Percentiles rank a stretch among this genome's conserved stretches.
These are phyloP conservation scores for Chrysanthemum lavandulifolium DNA, from an alignment of 129 eudicot genomes.

Conservation along the genomic window DNA sequence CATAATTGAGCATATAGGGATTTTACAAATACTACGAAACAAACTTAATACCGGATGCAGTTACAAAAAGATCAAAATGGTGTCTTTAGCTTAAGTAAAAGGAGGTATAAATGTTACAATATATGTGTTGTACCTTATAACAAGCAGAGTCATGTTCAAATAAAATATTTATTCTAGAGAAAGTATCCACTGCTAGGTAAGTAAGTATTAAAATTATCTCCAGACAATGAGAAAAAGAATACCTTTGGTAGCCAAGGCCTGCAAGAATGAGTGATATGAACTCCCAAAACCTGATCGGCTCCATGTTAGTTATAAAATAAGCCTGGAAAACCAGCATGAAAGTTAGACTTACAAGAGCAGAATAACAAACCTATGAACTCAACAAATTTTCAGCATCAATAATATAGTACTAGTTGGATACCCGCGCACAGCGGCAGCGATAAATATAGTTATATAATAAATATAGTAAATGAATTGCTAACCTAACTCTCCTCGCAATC, in stretches of 20 bases:
- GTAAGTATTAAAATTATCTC: not conserved
- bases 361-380: not conserved
- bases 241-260: constrained; percentile 98
- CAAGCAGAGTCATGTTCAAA: too few species aligned
- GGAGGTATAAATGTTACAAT: too few species aligned
- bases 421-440: too few species aligned
- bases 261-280: constrained; percentile 73
- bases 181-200: not conserved
- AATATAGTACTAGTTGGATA: too few species aligned
- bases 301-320: constrained; percentile 93
- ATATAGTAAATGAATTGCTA: too few species aligned
- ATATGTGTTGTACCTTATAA: too few species aligned
- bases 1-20: not conserved
- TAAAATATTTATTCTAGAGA: not conserved
- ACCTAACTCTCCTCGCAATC: too few species aligned
- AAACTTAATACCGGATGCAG: not conserved
- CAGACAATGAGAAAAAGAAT: constrained; percentile 26
- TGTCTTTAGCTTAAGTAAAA: too few species aligned
- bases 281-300: constrained; percentile 92
- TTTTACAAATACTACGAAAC: not conserved
- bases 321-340: constrained; percentile 56
- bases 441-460: too few species aligned
- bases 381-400: too few species aligned
- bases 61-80: not conserved
- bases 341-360: not conserved